phyloP scores from a whole-genome alignment of 139 green algal genomes.

The Gonium pectorale region DNA sequence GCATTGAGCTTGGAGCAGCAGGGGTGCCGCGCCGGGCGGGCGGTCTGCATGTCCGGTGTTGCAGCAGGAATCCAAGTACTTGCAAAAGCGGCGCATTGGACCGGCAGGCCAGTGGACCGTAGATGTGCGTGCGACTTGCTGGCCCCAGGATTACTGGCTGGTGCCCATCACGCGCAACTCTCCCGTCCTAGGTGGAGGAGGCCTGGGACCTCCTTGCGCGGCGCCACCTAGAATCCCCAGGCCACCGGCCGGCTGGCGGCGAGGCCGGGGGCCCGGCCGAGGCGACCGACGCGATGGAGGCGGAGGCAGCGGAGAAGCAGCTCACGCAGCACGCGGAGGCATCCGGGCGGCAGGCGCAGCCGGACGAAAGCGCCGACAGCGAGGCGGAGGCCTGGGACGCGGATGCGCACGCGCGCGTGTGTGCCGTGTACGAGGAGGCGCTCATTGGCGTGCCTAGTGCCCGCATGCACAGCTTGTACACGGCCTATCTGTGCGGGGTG shows the following conservation, averaged over 20 bases:
- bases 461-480: constrained; percentile 56
- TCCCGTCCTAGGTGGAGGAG: constrained; percentile 22
- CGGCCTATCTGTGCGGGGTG: constrained; percentile 54
- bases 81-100: no score
- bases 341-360: not conserved
- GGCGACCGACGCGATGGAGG: not conserved
- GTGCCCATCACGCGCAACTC: no score
- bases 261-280: not conserved
- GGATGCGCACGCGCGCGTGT: constrained; percentile 11
- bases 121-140: no score
- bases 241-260: not conserved
- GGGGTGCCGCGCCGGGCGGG: no score
- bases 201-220: constrained; percentile 73
- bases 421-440: constrained; percentile 51
- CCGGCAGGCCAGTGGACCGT: no score
- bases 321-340: not conserved
- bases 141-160: no score
- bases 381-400: not conserved
- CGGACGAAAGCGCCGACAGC: not conserved
- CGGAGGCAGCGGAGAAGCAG: constrained; percentile 6
- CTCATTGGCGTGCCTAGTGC: constrained; percentile 28
- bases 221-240: constrained; percentile 42
- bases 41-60: no score
- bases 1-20: no score
- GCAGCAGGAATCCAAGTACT: no score